Percentiles rank a stretch among this genome's conserved stretches.
Evolutionary conservation across 139 green algal species (phyloP).

Genomic region (Volvox africanus): DNA sequence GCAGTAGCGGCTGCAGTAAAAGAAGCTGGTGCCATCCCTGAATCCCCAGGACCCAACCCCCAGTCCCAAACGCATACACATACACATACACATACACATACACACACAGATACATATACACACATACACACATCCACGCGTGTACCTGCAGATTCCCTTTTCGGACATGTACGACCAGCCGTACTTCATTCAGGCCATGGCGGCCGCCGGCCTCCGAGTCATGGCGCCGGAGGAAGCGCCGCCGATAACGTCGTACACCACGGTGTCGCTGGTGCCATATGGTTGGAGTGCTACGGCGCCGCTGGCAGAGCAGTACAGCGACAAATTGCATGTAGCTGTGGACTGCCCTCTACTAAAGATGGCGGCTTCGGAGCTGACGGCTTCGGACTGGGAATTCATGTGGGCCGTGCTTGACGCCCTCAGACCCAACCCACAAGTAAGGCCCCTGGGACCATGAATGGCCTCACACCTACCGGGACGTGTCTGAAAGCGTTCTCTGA

Average conservation of each 20-base stretch:
- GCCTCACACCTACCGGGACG: too few relatives aligned
- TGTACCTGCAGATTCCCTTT: conserved; percentile 17
- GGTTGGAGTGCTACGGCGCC: background rate
- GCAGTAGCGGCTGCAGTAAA: too few relatives aligned
- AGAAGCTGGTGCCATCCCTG: too few relatives aligned
- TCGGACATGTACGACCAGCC: conserved; percentile 17
- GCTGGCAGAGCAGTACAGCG: background rate
- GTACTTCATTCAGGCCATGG: background rate
- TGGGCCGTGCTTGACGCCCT: conserved; percentile 52
- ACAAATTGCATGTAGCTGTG: conserved; percentile 21
- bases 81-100: background rate
- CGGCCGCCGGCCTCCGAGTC: background rate
- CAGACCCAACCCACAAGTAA: conserved; percentile 26
- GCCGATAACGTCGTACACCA: background rate
- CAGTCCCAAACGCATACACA: background rate
- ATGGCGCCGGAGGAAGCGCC: background rate
- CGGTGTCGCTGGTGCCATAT: background rate
- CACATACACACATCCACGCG: background rate
- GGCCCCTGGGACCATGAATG: too few relatives aligned
- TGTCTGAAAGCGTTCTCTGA: too few relatives aligned
- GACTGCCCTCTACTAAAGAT: conserved; percentile 55
- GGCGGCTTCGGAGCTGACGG: background rate
- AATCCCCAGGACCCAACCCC: too few relatives aligned
- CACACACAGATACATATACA: background rate
- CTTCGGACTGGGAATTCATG: conserved; percentile 40